Percentiles rank a stretch among this genome's conserved stretches.
Evolutionary conservation across 2,329 filamentous ascomycete genomes (phyloP).

Genomic region (Raffaelea deltoideospora): DNA sequence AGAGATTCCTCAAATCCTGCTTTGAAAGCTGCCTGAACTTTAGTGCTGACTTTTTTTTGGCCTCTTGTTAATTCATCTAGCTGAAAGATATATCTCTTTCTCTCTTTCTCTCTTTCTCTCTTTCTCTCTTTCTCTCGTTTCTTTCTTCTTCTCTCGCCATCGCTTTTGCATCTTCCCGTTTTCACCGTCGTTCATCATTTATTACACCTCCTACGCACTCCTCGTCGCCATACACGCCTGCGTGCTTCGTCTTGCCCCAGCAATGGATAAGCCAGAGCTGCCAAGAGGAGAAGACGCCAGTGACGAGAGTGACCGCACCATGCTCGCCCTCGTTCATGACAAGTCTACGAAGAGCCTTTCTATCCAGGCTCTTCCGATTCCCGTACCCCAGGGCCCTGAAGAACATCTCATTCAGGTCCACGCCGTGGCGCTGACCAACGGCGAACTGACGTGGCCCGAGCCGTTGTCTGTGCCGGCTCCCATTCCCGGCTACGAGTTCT

Average conservation of each 20-base stretch:
- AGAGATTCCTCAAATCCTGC: no score
- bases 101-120: background rate
- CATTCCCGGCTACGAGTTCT: slow-evolving; percentile 16
- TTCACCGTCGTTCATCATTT: background rate
- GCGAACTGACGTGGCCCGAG: slow-evolving; percentile 14
- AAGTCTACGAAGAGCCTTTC: slow-evolving; percentile 1
- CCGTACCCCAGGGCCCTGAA: slow-evolving; percentile 6
- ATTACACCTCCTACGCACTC: no score
- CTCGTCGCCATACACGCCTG: no score
- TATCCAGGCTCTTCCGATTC: slow-evolving; percentile 6
- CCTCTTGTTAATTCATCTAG: no score
- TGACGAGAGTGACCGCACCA: slow-evolving; percentile 2
- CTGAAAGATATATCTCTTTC: background rate
- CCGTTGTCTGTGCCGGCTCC: slow-evolving; percentile 2
- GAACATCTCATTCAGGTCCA: slow-evolving; percentile 15
- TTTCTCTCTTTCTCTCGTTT: background rate
- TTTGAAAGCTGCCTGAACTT: no score
- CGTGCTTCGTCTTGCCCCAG: background rate
- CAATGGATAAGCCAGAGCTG: no score
- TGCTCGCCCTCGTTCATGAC: slow-evolving; percentile 6
- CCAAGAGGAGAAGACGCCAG: background rate
- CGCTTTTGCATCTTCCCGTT: background rate
- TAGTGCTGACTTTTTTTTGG: no score
- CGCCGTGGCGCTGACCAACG: slow-evolving; percentile 15
- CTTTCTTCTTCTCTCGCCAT: background rate